Evolutionary conservation across 2,329 filamentous ascomycete species (phyloP).

Genomic region (Xylaria digitata): DNA sequence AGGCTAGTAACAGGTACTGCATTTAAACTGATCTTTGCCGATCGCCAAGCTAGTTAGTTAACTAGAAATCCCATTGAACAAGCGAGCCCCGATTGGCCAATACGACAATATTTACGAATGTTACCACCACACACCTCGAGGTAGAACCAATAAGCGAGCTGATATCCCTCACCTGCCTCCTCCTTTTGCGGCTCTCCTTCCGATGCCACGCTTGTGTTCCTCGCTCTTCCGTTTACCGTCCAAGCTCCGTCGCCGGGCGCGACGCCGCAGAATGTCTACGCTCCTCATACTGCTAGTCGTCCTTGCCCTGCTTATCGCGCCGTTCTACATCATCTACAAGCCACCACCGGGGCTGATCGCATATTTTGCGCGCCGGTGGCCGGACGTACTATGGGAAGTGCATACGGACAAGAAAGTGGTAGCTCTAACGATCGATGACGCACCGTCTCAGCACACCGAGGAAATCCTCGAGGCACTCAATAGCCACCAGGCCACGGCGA

Average conservation of each 20-base stretch:
- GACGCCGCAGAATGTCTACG: constrained; percentile 69
- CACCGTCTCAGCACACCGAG: constrained; percentile 76
- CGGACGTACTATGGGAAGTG: constrained; percentile 82
- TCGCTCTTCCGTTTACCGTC: constrained; percentile 66
- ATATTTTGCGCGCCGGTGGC: constrained; percentile 77
- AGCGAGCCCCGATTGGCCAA: constrained; percentile 3
- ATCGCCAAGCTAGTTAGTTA: constrained; percentile 15
- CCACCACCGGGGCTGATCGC: constrained; percentile 77
- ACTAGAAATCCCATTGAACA: constrained; percentile 16
- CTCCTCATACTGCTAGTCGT: constrained; percentile 58
- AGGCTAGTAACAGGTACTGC: neutral
- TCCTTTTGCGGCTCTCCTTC: constrained; percentile 16
- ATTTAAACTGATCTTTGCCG: constrained; percentile 16
- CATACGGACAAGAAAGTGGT: constrained; percentile 70
- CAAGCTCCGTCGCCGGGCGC: constrained; percentile 67
- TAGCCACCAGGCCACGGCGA: constrained; percentile 75
- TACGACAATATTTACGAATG: constrained; percentile 29
- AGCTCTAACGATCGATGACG: constrained; percentile 89
- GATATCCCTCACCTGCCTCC: constrained; percentile 8
- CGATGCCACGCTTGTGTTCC: constrained; percentile 51
- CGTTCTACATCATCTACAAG: constrained; percentile 81
- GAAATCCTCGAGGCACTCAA: constrained; percentile 77
- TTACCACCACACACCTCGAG: constrained; percentile 18
- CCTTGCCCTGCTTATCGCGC: constrained; percentile 51
- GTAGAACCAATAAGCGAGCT: constrained; percentile 19